A percentile compares a stretch with the other conserved stretches of the same genome.
Conservation (phyloP, 202 grass and related monocot genomes). For the Carex arenaria region DNA sequence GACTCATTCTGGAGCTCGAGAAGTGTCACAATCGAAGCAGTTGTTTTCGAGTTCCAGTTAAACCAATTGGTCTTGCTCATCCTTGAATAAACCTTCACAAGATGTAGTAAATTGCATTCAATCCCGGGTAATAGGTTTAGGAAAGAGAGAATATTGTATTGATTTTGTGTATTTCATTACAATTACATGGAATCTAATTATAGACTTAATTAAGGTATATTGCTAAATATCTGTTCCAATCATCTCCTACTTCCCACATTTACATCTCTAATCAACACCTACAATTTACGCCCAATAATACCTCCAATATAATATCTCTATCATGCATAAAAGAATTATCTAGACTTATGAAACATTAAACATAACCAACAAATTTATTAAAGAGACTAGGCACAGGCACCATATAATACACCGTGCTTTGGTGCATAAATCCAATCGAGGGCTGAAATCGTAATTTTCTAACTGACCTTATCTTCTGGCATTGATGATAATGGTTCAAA, state of each 20-base stretch:
- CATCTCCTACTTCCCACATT: too few species aligned
- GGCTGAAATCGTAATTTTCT: background rate
- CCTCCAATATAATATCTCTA: too few species aligned
- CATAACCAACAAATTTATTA: background rate
- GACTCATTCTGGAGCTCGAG: conserved; percentile 41
- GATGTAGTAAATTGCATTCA: background rate
- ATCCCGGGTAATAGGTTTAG: background rate
- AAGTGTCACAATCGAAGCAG: conserved; percentile 43
- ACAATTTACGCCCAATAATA: too few species aligned
- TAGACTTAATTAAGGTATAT: too few species aligned
- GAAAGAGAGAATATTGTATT: too few species aligned
- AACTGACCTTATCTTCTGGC: background rate
- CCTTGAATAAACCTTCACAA: conserved; percentile 57
- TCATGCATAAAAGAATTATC: background rate
- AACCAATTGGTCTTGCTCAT: conserved; percentile 72
- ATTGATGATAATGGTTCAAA: background rate
- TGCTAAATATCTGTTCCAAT: too few species aligned
- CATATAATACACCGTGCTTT: too few species aligned
- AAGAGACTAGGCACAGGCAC: too few species aligned
- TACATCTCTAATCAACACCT: too few species aligned
- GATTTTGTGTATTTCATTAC: too few species aligned
- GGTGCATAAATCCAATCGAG: background rate
- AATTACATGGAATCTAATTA: too few species aligned
- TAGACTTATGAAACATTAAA: background rate
- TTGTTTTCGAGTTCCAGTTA: conserved; percentile 64